Base-by-base conservation (phyloP, 441 rosid genomes). In the Caryocar brasiliense region DNA sequence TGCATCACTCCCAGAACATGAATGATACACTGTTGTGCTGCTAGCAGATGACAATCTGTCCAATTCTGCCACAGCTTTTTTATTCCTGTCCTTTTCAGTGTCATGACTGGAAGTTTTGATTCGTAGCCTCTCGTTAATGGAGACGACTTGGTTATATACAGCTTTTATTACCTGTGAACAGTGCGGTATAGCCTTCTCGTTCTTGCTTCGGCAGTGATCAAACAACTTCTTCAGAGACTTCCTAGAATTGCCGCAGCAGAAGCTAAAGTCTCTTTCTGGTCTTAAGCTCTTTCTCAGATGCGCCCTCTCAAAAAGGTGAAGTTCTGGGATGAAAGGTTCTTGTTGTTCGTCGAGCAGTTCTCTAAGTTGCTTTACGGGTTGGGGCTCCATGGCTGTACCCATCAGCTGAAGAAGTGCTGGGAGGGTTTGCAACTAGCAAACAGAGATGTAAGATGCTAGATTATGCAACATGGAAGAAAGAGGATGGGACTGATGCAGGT, bases 331-430 rank as follows among this genome's bases (percentile, higher is more conserved):
- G 46, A 80, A 80, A 54, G 86, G 86, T 32, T 83, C 91, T 43
- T 83, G 84, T 46, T 72, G 66, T 28, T 80, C 80, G 37, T 63
- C 60, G 23, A 83, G 91, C 20, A 77, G 52, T 15, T 82, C 75
- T 28, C 64, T 56, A 27, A 83, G 91, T 32, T 50, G 71, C 51
- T 51, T 73, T 3, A 37, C 59, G 41, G 54, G 64, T 34, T 63
- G 39, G 33, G 56, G 6, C 17, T 28, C n/a, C 10, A 39, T 47
- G 25, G n/a, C n/a, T n/a, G 58, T 44, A 23, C 67, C 76, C 68
- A 71, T 75, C 29, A 13, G 55, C n/a, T n/a, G 57, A 41, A 56
- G 35, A 42, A 52, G 33, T 33, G 26, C 8, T 14, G 6, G 27
- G 34, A 4, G 39, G 32, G 10, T 0, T 4, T 32, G 17, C 6